Evolutionary conservation across 1,139 yeast genomes (phyloP).

Genomic region (Hyphopichia khmerensis): DNA sequence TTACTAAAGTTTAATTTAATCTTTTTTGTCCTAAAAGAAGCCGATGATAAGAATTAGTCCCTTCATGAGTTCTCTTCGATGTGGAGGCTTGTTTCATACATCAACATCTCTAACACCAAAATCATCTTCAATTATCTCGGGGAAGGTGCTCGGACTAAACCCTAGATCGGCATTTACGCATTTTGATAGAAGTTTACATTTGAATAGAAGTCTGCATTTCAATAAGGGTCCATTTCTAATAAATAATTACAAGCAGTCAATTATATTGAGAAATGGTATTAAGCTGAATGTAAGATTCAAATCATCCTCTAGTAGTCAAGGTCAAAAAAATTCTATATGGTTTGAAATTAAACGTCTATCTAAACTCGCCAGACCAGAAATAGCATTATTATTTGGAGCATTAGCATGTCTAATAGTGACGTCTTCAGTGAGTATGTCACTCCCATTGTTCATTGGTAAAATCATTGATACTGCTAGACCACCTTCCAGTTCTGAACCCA

Average conservation of each 20-base stretch:
- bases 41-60: background rate
- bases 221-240: no score
- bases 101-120: background rate
- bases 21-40: no score
- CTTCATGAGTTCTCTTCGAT: background rate
- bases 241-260: background rate
- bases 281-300: background rate
- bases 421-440: constrained; percentile 53
- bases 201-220: background rate
- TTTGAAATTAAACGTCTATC: background rate
- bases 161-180: constrained; percentile 6
- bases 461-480: constrained; percentile 44
- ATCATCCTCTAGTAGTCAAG: constrained; percentile 9
- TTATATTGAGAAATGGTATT: no score
- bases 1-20: no score
- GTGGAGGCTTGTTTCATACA: background rate
- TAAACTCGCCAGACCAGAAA: constrained; percentile 39
- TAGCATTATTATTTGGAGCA: constrained; percentile 43
- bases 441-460: constrained; percentile 83
- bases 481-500: constrained; percentile 2
- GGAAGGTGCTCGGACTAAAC: background rate
- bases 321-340: background rate
- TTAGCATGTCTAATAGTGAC: constrained; percentile 60
- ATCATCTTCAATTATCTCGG: background rate
- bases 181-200: background rate